These are phyloP conservation scores for Euclidium syriacum DNA, from an alignment of 345 rosid species.

Conservation along the genomic window DNA sequence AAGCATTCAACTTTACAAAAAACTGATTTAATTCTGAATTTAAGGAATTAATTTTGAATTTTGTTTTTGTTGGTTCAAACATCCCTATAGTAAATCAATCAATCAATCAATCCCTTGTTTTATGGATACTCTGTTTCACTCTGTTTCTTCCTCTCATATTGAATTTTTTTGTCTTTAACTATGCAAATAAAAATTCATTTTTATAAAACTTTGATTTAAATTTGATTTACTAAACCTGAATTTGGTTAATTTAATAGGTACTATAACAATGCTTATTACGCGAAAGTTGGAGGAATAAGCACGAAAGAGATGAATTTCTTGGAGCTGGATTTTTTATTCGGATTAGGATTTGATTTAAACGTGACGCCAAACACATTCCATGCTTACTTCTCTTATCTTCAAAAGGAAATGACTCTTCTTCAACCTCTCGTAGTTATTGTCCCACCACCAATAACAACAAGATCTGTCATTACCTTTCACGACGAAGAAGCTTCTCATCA, in stretches of 20 bases:
- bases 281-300: slow-evolving; percentile 92
- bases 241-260: slow-evolving; percentile 38
- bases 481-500: slow-evolving; percentile 75
- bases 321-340: slow-evolving; percentile 82
- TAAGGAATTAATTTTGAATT: too few species aligned
- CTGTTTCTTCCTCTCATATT: too few species aligned
- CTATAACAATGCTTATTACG: slow-evolving; percentile 89
- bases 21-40: background rate
- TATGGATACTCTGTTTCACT: too few species aligned
- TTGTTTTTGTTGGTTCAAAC: background rate
- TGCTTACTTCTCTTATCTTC: slow-evolving; percentile 61
- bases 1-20: background rate
- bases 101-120: slow-evolving; percentile 2
- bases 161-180: too few species aligned
- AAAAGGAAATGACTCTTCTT: slow-evolving; percentile 54
- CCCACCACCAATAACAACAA: slow-evolving; percentile 18
- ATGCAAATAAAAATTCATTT: background rate
- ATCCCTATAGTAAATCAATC: too few species aligned
- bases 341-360: slow-evolving; percentile 70
- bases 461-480: slow-evolving; percentile 40
- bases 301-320: slow-evolving; percentile 76
- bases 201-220: background rate
- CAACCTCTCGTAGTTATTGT: slow-evolving; percentile 36
- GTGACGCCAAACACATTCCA: slow-evolving; percentile 75
- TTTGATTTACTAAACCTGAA: background rate